These are phyloP conservation scores for Mycena metata DNA, from an alignment of 768 basidiomycete genomes.

Conservation along the genomic window DNA sequence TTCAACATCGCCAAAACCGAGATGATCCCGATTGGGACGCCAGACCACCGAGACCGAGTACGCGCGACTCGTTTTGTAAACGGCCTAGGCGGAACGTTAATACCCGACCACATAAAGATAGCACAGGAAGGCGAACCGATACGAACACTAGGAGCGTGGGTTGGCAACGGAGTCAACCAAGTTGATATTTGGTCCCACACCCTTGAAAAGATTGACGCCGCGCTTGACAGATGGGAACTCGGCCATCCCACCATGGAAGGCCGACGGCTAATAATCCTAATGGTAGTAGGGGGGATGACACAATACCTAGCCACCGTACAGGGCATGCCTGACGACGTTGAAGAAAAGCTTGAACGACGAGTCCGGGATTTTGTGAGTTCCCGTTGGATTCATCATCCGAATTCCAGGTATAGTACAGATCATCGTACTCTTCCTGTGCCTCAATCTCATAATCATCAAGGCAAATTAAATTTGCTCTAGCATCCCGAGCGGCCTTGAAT, in stretches of 20 bases:
- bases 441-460: conserved; percentile 1
- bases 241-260: background rate
- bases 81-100: no score
- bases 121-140: background rate
- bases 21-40: no score
- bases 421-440: conserved; percentile 47
- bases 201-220: background rate
- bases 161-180: background rate
- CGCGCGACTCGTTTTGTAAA: no score
- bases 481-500: no score
- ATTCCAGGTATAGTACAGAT: conserved; percentile 34
- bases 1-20: no score
- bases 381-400: conserved; percentile 27
- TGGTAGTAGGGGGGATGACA: background rate
- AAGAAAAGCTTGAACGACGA: background rate
- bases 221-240: background rate
- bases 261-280: background rate
- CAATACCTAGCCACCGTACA: background rate
- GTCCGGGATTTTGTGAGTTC: background rate
- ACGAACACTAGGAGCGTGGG: background rate
- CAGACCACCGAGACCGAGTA: no score
- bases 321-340: background rate
- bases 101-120: no score
- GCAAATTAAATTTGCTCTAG: no score
- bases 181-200: background rate